A percentile compares a stretch with the other conserved stretches of the same genome.
These are phyloP conservation scores for Aspergillaceae sp. DNA, from an alignment of 2,329 filamentous ascomycete genomes.

Conservation along the genomic window DNA sequence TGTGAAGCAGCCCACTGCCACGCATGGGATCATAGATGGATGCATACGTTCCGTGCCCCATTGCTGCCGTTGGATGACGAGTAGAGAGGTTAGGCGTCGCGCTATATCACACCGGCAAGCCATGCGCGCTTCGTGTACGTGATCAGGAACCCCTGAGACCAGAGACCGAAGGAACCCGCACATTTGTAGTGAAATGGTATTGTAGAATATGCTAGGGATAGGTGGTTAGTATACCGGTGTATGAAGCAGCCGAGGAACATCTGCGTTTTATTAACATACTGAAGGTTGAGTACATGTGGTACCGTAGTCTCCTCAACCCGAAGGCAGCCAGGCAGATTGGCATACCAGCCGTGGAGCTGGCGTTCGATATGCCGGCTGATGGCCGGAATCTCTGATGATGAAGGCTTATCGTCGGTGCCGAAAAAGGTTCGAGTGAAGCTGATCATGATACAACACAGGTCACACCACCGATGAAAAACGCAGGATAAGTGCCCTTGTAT, in stretches of 20 bases:
- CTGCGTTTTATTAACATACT: constrained; percentile 13
- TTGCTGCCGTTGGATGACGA: constrained; percentile 16
- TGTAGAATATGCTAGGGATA: constrained; percentile 13
- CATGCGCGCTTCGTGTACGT: neutral
- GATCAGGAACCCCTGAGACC: neutral
- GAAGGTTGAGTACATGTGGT: constrained; percentile 19
- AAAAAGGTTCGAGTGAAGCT: constrained; percentile 13
- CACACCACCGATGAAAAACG: constrained; percentile 18
- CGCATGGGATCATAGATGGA: constrained; percentile 19
- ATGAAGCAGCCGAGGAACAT: neutral
- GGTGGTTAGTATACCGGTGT: neutral
- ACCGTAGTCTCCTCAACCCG: constrained; percentile 10
- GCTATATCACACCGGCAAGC: constrained; percentile 5
- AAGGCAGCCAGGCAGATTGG: constrained; percentile 18
- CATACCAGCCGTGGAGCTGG: constrained; percentile 17
- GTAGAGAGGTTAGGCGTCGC: constrained; percentile 14
- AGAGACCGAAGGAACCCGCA: constrained; percentile 15
- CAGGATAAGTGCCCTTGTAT: constrained; percentile 14
- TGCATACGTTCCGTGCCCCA: constrained; percentile 23
- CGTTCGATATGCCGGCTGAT: constrained; percentile 12
- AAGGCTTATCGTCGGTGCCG: constrained; percentile 7
- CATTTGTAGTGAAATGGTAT: constrained; percentile 20
- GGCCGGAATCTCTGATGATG: constrained; percentile 5
- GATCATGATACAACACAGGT: constrained; percentile 13
- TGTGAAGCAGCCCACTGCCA: constrained; percentile 17